Evolutionary conservation across 768 basidiomycete species (phyloP), one percentile per base, ranked within the genome.

Genomic region (Russula griseocarnosa): DNA sequence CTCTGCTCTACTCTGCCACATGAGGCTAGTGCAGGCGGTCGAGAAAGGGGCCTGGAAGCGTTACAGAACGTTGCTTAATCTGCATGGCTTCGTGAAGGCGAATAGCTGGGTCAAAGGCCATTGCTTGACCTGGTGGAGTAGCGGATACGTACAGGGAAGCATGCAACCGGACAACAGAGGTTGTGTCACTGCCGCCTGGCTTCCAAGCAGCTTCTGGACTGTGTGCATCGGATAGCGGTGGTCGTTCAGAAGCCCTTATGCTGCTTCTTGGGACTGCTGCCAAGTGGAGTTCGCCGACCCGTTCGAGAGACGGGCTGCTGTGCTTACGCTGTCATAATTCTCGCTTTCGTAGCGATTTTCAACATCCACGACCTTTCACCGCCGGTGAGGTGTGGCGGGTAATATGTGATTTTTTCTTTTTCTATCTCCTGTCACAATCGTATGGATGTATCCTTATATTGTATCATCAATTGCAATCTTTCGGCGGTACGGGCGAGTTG

Each of bases 21-120:
- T 24, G 63, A 55, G 24, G 55, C 18, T 64, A 40, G 18, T 9
- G 58, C 66, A 56, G 40, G 42, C 49, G 54, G 13, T 32, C 28
- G 54, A 54, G 55, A 63, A 49, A 44, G 66, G 66, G 66, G 63
- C 54, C 58, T 32, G 38, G 44, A 67, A 67, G 66, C 66, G 66
- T 67, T 59, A 20, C 38, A 40, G 8, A 56, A 65, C 66, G 62
- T 64, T 24, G 57, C 66, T 58, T 66, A 66, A 67, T 65, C 55
- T 42, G 34, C 66, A 52, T 60, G 63, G 54, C 58, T 67, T 65
- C 14, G 49, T 60, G 63, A 55, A 34, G 40, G 46, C 32, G 63
- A 47, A 60, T 34, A 8, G 32, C 16, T 58, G 66, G 66, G 14
- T 52, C 30, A 55, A 55, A 52, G 66, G 62, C 3, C 26, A 44